Evolutionary conservation across 2,329 filamentous ascomycete species (phyloP).

Genomic region (Colletotrichum paranaense): DNA sequence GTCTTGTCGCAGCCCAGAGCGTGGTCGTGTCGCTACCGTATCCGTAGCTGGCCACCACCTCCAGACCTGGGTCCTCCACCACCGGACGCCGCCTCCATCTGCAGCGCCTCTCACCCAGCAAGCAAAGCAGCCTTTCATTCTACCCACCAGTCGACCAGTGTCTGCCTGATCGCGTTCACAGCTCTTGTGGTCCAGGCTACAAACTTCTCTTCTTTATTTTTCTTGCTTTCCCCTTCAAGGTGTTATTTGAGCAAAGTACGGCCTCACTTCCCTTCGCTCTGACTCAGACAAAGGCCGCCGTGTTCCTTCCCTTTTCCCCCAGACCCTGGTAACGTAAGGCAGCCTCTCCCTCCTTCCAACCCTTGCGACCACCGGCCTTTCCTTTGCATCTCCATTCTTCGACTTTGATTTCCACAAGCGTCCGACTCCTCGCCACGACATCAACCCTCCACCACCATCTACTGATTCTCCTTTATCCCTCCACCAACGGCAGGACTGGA

Average conservation of each 20-base stretch:
- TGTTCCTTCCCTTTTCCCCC: conserved; percentile 18
- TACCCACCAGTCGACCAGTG: neutral
- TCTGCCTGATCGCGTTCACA: conserved; percentile 28
- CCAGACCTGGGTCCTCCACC: conserved; percentile 19
- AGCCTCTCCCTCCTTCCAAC: conserved; percentile 26
- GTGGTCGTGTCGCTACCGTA: neutral
- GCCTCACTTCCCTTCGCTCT: conserved; percentile 9
- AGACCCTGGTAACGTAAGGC: conserved; percentile 17
- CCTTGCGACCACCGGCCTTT: conserved; percentile 24
- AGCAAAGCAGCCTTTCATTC: conserved; percentile 7
- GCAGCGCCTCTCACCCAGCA: conserved; percentile 12
- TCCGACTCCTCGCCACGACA: conserved; percentile 8
- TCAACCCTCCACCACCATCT: neutral
- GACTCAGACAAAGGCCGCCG: conserved; percentile 31
- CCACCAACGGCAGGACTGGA: neutral
- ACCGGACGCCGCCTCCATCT: conserved; percentile 29
- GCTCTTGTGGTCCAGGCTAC: conserved; percentile 10
- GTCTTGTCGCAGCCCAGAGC: neutral
- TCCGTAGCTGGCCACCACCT: conserved; percentile 9
- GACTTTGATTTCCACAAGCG: conserved; percentile 12
- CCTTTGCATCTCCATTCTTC: neutral
- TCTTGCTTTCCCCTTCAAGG: conserved; percentile 4
- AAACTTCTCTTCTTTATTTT: conserved; percentile 19
- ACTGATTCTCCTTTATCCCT: neutral
- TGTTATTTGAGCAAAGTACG: neutral